phyloP scores from a whole-genome alignment of 768 basidiomycete species.

The Russula virescens region DNA sequence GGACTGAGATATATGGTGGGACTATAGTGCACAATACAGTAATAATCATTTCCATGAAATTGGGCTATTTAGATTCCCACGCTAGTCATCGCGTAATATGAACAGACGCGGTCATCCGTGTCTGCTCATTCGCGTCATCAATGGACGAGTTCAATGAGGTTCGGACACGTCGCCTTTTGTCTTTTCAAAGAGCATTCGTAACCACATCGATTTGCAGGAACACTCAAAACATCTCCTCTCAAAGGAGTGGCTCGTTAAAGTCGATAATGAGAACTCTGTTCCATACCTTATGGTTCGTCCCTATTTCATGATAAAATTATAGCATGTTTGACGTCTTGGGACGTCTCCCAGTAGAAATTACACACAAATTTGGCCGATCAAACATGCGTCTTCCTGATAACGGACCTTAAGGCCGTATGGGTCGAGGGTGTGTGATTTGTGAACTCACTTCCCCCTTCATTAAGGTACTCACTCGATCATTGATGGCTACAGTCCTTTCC shows the following conservation, averaged over 20 bases:
- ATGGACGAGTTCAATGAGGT: slow-evolving; percentile 24
- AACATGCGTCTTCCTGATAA: slow-evolving; percentile 56
- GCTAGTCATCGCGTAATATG: too few species aligned
- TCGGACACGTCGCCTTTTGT: neutral
- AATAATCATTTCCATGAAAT: too few species aligned
- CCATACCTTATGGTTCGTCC: slow-evolving; percentile 68
- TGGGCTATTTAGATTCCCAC: slow-evolving; percentile 7
- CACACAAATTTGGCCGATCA: slow-evolving; percentile 48
- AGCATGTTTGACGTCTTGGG: neutral
- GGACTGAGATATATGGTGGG: slow-evolving; percentile 1
- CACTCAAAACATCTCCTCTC: slow-evolving; percentile 49
- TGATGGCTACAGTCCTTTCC: slow-evolving; percentile 40
- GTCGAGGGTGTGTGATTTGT: slow-evolving; percentile 54
- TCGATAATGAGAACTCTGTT: slow-evolving; percentile 50
- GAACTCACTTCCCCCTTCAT: slow-evolving; percentile 10
- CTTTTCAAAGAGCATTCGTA: neutral
- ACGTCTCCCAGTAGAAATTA: slow-evolving; percentile 47
- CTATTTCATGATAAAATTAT: neutral
- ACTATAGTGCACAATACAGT: neutral
- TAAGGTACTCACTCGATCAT: slow-evolving; percentile 7
- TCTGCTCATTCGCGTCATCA: too few species aligned
- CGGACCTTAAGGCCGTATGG: slow-evolving; percentile 73
- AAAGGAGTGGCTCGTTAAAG: slow-evolving; percentile 73
- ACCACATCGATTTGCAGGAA: slow-evolving; percentile 37
- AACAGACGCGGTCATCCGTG: too few species aligned